phyloP scores from a whole-genome alignment of 768 basidiomycete species.

The Russula sp. region DNA sequence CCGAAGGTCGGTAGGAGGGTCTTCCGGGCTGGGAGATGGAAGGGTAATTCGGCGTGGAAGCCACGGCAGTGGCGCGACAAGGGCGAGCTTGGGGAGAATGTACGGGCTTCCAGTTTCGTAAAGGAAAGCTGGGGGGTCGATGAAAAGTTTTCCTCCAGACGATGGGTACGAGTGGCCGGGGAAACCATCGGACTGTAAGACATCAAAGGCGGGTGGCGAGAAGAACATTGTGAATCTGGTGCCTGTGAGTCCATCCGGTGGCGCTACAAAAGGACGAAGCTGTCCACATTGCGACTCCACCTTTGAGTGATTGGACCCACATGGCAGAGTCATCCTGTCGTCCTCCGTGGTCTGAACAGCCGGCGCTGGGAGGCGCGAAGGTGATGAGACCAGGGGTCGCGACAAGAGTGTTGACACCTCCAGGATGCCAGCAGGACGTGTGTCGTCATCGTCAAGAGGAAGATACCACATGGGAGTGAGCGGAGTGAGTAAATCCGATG shows the following conservation, averaged over 20 bases:
- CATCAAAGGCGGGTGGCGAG: conserved; percentile 13
- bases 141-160: conserved; percentile 8
- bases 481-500: conserved; percentile 22
- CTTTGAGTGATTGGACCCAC: neutral
- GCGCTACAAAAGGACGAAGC: conserved; percentile 13
- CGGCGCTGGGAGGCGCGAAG: conserved; percentile 1
- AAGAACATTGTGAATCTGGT: conserved; percentile 19
- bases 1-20: neutral
- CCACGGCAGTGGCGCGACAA: neutral
- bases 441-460: conserved; percentile 11
- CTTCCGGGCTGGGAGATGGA: neutral
- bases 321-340: conserved; percentile 15
- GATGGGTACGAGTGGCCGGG: conserved; percentile 1
- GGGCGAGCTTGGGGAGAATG: conserved; percentile 9
- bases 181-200: conserved; percentile 1
- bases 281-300: conserved; percentile 18
- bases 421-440: conserved; percentile 15
- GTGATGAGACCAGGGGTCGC: conserved; percentile 21
- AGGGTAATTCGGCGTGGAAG: conserved; percentile 3
- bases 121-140: conserved; percentile 4
- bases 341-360: conserved; percentile 16
- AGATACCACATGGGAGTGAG: conserved; percentile 24
- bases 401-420: conserved; percentile 24
- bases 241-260: conserved; percentile 4
- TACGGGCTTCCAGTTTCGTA: neutral